phyloP scores from a whole-genome alignment of 148 eudicot species.

The Diospyros kaki region DNA sequence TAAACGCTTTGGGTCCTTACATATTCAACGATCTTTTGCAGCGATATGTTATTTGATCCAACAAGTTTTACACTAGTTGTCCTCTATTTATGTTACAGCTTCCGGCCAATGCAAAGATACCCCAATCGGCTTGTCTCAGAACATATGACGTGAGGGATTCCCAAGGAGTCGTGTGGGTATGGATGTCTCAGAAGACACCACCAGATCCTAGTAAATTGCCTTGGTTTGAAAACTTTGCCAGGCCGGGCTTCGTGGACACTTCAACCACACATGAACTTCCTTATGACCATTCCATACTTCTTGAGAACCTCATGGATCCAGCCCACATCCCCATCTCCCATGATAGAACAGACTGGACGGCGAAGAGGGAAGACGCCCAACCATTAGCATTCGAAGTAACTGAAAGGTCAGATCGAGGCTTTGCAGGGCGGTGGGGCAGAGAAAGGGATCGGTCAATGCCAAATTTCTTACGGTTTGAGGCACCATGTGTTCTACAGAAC shows the following conservation, averaged over 20 bases:
- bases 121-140: constrained; percentile 72
- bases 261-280: constrained; percentile 93
- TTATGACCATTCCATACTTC: constrained; percentile 91
- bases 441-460: constrained; percentile 48
- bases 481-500: constrained; percentile 89
- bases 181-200: constrained; percentile 79
- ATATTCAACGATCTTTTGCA: too few species aligned
- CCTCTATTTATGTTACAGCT: constrained; percentile 43
- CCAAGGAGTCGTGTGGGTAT: constrained; percentile 95
- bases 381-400: constrained; percentile 65
- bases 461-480: constrained; percentile 73
- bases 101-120: constrained; percentile 75
- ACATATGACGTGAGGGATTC: constrained; percentile 75
- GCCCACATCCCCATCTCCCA: constrained; percentile 96
- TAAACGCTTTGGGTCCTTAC: neutral
- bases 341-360: constrained; percentile 86
- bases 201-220: constrained; percentile 72
- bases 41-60: neutral
- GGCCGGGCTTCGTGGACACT: constrained; percentile 70
- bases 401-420: constrained; percentile 80
- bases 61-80: neutral
- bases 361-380: constrained; percentile 90
- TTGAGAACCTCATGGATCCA: constrained; percentile 98
- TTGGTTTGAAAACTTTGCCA: constrained; percentile 83
- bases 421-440: constrained; percentile 89